phyloP scores from a whole-genome alignment of 1,139 yeast genomes.

The Yamadazyma diospyri region DNA sequence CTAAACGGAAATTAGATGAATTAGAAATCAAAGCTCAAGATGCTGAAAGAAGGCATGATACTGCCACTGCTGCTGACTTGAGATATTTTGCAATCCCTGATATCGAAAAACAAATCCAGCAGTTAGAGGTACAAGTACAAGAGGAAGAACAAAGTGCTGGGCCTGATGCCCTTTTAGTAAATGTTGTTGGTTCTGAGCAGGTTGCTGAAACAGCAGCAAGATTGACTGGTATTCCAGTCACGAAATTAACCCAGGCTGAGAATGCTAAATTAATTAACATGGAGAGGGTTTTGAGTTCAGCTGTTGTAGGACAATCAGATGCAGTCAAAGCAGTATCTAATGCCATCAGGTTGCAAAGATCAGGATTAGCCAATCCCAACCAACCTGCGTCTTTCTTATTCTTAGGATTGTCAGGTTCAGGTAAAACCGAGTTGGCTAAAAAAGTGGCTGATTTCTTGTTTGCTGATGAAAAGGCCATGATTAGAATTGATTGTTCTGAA shows the following conservation, averaged over 20 bases:
- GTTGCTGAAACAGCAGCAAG: conserved; percentile 97
- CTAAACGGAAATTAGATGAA: conserved; percentile 89
- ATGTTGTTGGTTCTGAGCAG: conserved; percentile 89
- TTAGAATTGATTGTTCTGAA: conserved; percentile 96
- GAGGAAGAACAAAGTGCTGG: conserved; percentile 63
- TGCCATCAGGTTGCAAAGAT: conserved; percentile 87
- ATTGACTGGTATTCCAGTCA: conserved; percentile 98
- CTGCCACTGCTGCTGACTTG: conserved; percentile 92
- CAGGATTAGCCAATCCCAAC: conserved; percentile 94
- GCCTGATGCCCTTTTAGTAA: conserved; percentile 66
- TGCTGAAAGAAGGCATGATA: conserved; percentile 96
- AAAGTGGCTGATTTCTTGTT: conserved; percentile 93
- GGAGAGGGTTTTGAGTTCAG: conserved; percentile 80
- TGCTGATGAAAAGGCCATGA: conserved; percentile 94
- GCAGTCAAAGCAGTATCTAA: conserved; percentile 96
- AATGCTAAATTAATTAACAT: conserved; percentile 87
- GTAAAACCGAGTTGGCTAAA: conserved; percentile 97
- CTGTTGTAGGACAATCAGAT: conserved; percentile 93
- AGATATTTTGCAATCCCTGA: conserved; percentile 97
- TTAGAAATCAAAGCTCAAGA: conserved; percentile 88
- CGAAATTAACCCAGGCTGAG: conserved; percentile 92
- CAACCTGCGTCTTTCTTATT: conserved; percentile 96
- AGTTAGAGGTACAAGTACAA: conserved; percentile 70
- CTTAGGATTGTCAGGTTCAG: conserved; percentile 95
- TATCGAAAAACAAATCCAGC: conserved; percentile 68